These are phyloP conservation scores for Fusarium compactum DNA, from an alignment of 2,329 filamentous ascomycete genomes.

Conservation along the genomic window DNA sequence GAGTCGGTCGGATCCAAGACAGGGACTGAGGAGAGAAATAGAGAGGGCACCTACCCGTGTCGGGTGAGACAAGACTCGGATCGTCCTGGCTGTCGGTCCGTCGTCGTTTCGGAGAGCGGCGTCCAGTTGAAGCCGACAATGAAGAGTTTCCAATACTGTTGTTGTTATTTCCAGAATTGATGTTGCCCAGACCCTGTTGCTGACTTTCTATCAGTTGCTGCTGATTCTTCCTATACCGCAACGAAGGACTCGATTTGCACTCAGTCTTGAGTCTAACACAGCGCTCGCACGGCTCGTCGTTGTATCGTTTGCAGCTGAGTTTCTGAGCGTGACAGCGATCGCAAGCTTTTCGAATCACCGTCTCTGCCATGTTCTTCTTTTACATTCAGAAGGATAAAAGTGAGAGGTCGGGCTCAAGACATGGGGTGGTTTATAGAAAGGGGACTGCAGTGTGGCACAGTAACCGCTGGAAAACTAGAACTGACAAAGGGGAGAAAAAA, in stretches of 20 bases:
- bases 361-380: slow-evolving; percentile 53
- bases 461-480: slow-evolving; percentile 1
- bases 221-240: slow-evolving; percentile 54
- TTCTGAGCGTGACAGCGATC: slow-evolving; percentile 62
- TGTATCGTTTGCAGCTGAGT: slow-evolving; percentile 59
- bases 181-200: slow-evolving; percentile 19
- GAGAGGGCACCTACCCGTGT: slow-evolving; percentile 52
- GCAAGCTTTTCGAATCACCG: slow-evolving; percentile 58
- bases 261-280: slow-evolving; percentile 57
- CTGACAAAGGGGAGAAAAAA: not conserved
- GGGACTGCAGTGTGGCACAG: slow-evolving; percentile 29
- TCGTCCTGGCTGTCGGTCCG: slow-evolving; percentile 50
- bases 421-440: slow-evolving; percentile 43
- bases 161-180: slow-evolving; percentile 27
- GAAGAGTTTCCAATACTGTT: not conserved
- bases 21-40: slow-evolving; percentile 5
- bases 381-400: slow-evolving; percentile 21
- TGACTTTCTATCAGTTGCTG: slow-evolving; percentile 36
- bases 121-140: slow-evolving; percentile 26
- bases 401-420: slow-evolving; percentile 41
- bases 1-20: slow-evolving; percentile 42
- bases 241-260: slow-evolving; percentile 60
- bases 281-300: slow-evolving; percentile 57
- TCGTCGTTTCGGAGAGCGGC: slow-evolving; percentile 55
- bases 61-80: slow-evolving; percentile 51